phyloP scores from a whole-genome alignment of 192 early-diverging fungal species.

The Linnemannia zychae region DNA sequence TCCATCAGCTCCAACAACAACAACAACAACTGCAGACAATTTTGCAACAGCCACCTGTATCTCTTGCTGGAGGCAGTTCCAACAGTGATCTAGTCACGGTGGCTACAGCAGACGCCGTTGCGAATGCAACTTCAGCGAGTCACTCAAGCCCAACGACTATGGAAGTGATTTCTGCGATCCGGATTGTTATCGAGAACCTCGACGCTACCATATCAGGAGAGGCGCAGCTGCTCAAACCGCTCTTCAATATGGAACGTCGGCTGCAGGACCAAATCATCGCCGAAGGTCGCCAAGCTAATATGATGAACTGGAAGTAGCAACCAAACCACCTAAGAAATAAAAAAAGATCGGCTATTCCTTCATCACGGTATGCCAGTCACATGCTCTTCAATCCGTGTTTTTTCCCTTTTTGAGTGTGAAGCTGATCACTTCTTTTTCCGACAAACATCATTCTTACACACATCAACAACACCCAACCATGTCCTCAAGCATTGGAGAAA shows the following conservation, averaged over 20 bases:
- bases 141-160: neutral
- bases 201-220: slow-evolving; percentile 23
- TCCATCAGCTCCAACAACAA: neutral
- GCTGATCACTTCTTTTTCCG: neutral
- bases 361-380: no score
- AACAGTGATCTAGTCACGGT: neutral
- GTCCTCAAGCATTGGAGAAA: slow-evolving; percentile 73
- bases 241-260: slow-evolving; percentile 36
- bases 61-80: neutral
- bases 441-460: neutral
- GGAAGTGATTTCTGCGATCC: slow-evolving; percentile 17
- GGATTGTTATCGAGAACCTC: slow-evolving; percentile 23
- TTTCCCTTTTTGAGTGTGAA: neutral
- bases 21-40: neutral
- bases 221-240: slow-evolving; percentile 12
- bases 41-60: neutral
- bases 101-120: neutral
- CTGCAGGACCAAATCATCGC: slow-evolving; percentile 13
- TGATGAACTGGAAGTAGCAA: slow-evolving; percentile 6
- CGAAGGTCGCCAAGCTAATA: slow-evolving; percentile 2
- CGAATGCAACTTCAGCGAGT: neutral
- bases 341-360: neutral
- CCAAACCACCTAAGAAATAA: neutral
- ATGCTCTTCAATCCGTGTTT: no score
- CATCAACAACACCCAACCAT: slow-evolving; percentile 41